phyloP scores from a whole-genome alignment of 257 asterid species.

The Verbena officinalis region DNA sequence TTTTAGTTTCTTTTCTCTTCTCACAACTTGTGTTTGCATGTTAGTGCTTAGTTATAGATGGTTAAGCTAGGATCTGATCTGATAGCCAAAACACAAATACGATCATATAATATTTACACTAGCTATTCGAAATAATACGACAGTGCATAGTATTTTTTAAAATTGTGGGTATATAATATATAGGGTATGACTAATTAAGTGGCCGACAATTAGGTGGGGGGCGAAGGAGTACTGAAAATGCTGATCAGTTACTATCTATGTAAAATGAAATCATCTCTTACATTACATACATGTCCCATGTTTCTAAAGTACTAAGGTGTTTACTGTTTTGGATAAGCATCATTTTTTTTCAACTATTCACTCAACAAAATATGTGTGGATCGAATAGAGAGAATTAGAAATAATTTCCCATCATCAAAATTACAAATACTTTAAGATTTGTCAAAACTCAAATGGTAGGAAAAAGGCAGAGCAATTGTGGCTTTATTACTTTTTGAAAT shows the following conservation, averaged over 20 bases:
- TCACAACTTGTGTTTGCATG: too few species aligned
- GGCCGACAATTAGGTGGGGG: slow-evolving; percentile 15
- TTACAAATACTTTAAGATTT: background rate
- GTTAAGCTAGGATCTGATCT: too few species aligned
- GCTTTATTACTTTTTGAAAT: slow-evolving; percentile 5
- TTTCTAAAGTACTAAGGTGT: background rate
- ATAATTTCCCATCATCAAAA: slow-evolving; percentile 21
- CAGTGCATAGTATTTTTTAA: too few species aligned
- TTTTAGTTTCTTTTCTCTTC: too few species aligned
- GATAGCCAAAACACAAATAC: too few species aligned
- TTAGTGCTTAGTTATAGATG: too few species aligned
- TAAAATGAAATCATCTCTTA: background rate
- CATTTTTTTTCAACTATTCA: too few species aligned
- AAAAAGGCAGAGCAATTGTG: slow-evolving; percentile 1
- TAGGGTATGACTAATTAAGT: background rate
- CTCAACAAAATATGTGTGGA: too few species aligned
- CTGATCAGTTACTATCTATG: slow-evolving; percentile 1
- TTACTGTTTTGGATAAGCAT: slow-evolving; percentile 17
- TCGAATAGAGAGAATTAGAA: background rate
- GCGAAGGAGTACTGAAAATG: slow-evolving; percentile 5
- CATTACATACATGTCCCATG: slow-evolving; percentile 21
- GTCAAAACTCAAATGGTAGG: slow-evolving; percentile 10
- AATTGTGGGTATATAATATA: too few species aligned
- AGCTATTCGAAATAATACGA: too few species aligned
- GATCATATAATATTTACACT: too few species aligned